A percentile compares a stretch with the other conserved stretches of the same genome.
These are phyloP conservation scores for Rhizoctonia solani DNA, from an alignment of 1,284 basidiomycete genomes.

Conservation along the genomic window DNA sequence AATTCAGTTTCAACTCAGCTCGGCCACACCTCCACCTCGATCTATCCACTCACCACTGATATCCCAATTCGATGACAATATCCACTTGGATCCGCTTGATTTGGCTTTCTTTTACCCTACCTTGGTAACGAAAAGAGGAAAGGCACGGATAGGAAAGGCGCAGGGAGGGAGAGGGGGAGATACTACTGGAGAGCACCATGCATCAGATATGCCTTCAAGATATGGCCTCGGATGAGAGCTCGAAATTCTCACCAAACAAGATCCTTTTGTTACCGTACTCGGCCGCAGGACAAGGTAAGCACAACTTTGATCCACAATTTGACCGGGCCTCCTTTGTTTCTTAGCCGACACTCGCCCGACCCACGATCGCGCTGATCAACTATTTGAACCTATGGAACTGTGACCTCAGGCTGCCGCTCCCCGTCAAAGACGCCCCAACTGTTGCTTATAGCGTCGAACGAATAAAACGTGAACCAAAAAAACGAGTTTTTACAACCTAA, in stretches of 20 bases:
- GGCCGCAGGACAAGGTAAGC: constrained; percentile 8
- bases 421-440: background rate
- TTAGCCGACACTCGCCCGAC: constrained; percentile 24
- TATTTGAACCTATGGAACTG: too few relatives aligned
- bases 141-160: background rate
- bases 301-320: background rate
- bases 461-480: background rate
- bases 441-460: background rate
- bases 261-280: constrained; percentile 19
- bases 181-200: background rate
- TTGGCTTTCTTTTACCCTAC: too few relatives aligned
- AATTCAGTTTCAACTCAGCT: background rate
- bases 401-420: too few relatives aligned
- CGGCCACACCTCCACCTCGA: background rate
- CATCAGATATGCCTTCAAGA: constrained; percentile 3
- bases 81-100: too few relatives aligned
- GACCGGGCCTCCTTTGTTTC: constrained; percentile 16
- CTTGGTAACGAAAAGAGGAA: too few relatives aligned
- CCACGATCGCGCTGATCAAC: too few relatives aligned
- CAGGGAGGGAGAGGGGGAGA: constrained; percentile 1
- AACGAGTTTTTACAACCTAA: background rate
- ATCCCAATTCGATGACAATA: background rate
- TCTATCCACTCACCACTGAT: background rate
- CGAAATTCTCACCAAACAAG: background rate
- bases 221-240: constrained; percentile 6